phyloP scores from a whole-genome alignment of 495 filamentous ascomycete genomes.

The Aspergillus indologenus region DNA sequence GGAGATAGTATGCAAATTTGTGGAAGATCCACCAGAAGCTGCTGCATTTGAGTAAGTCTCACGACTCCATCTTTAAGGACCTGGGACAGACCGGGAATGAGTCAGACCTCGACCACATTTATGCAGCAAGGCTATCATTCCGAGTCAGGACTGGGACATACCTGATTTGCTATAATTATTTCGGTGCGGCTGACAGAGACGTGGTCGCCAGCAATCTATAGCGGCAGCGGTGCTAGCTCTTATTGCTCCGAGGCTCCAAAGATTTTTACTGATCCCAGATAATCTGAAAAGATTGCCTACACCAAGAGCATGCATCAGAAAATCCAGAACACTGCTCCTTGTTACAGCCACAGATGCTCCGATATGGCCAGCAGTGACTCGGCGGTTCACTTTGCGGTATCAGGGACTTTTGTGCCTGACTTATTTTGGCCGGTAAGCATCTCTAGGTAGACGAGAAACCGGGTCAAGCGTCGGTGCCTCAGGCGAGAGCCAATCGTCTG shows the following conservation, averaged over 20 bases:
- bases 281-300: constrained; percentile 16
- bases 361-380: not conserved
- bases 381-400: not conserved
- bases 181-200: not conserved
- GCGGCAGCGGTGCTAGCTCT: constrained; percentile 1
- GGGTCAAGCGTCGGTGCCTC: not conserved
- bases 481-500: not conserved
- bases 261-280: constrained; percentile 19
- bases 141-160: not conserved
- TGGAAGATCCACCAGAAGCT: not conserved
- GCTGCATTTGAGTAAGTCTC: not conserved
- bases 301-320: constrained; percentile 24
- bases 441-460: not conserved
- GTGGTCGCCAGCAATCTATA: not conserved
- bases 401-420: not conserved
- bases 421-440: too few species aligned
- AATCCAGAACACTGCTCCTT: not conserved
- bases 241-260: constrained; percentile 11
- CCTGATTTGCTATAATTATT: constrained; percentile 1
- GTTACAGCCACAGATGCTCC: not conserved
- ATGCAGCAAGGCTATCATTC: not conserved
- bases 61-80: not conserved
- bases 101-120: not conserved
- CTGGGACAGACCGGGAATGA: not conserved
- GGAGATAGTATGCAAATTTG: not conserved